Conservation (phyloP, 2,329 filamentous ascomycete species). For the Hypomyces perniciosus region DNA sequence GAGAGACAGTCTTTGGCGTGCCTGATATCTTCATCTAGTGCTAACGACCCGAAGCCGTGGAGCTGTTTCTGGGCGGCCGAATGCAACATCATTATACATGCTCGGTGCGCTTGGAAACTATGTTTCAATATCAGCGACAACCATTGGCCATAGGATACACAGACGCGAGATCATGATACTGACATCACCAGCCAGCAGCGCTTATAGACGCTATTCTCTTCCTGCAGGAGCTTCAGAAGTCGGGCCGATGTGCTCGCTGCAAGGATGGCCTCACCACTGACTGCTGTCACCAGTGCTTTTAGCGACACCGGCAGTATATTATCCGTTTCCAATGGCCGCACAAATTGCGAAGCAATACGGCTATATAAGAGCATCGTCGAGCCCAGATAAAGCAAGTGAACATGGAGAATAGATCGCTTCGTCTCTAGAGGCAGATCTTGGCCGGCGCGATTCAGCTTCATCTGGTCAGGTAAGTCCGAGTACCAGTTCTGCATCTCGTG, state of each 20-base stretch:
- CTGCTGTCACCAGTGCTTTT: not conserved
- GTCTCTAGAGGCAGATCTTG: constrained; percentile 5
- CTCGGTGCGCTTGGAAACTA: constrained; percentile 8
- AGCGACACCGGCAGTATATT: not conserved
- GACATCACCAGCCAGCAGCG: constrained; percentile 12
- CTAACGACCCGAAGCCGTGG: not conserved
- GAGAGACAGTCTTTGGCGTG: constrained; percentile 3
- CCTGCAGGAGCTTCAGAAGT: constrained; percentile 6
- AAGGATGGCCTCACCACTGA: not conserved
- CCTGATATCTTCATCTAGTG: not conserved
- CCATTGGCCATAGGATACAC: not conserved
- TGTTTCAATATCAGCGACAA: not conserved
- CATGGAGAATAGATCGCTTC: constrained; percentile 3
- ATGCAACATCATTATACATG: constrained; percentile 8
- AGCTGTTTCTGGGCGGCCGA: constrained; percentile 8
- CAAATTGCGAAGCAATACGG: constrained; percentile 4
- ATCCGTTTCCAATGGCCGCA: not conserved
- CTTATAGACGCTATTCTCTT: constrained; percentile 9
- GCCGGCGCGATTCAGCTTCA: not conserved
- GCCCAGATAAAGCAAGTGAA: constrained; percentile 8
- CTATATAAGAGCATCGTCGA: constrained; percentile 8
- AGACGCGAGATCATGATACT: not conserved
- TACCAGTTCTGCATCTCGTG: constrained; percentile 8
- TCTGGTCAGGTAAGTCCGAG: not conserved
- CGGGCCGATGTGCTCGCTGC: constrained; percentile 8